These are phyloP conservation scores for Pachyrhizus erosus DNA, from an alignment of 306 rosid genomes.

Conservation along the genomic window DNA sequence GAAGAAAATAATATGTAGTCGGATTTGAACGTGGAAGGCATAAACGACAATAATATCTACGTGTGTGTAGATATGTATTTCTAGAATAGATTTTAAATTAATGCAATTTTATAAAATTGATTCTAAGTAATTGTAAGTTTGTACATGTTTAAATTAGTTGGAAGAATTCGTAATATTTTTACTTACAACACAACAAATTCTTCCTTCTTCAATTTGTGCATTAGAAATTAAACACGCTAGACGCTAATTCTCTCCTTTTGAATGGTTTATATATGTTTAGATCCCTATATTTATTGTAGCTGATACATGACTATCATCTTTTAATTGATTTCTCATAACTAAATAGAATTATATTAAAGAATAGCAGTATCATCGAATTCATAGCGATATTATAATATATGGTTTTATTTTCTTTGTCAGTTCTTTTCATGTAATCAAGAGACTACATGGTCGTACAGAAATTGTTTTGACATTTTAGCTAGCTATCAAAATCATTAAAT, in stretches of 20 bases:
- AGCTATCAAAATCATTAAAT: constrained; percentile 33
- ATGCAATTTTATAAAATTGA: too few species aligned
- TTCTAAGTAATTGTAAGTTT: too few species aligned
- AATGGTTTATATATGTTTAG: not conserved
- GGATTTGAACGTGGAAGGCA: constrained; percentile 1
- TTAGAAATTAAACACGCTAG: not conserved
- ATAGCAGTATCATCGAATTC: not conserved
- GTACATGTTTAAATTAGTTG: too few species aligned
- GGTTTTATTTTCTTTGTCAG: not conserved
- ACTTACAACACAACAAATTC: too few species aligned
- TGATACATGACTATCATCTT: not conserved
- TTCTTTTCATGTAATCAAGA: constrained; percentile 19
- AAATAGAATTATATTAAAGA: not conserved
- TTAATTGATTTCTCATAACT: not conserved
- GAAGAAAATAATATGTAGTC: constrained; percentile 35
- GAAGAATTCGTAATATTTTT: too few species aligned
- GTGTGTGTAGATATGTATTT: not conserved
- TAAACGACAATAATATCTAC: constrained; percentile 7
- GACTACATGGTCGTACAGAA: constrained; percentile 15
- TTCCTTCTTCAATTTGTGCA: too few species aligned
- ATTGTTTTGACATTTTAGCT: constrained; percentile 17
- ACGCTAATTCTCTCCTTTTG: not conserved
- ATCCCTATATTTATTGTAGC: not conserved
- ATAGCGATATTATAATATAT: not conserved
- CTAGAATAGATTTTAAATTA: too few species aligned